Conservation (phyloP, 1,139 yeast genomes). For the Zhuliangozyma parablackwelliae region DNA sequence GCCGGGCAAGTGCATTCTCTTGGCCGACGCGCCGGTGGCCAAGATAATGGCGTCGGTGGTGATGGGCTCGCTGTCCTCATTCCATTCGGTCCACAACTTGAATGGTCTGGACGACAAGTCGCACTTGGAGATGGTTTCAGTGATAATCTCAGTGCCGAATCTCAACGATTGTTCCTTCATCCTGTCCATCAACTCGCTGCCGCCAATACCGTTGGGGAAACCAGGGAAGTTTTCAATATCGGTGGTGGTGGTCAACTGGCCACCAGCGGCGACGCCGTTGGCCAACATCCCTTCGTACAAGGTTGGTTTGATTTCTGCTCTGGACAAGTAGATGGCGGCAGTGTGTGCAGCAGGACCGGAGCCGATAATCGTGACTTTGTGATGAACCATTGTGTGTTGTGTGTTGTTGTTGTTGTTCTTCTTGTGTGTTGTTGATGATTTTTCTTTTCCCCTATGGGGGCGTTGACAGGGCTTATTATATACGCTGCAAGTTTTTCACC, state of each 20-base stretch:
- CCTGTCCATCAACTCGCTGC: slow-evolving; percentile 83
- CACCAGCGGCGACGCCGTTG: slow-evolving; percentile 98
- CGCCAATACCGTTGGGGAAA: slow-evolving; percentile 91
- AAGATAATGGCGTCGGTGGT: slow-evolving; percentile 89
- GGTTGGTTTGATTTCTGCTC: slow-evolving; percentile 94
- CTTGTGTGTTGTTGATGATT: not conserved
- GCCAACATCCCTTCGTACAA: slow-evolving; percentile 96
- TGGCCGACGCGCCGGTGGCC: slow-evolving; percentile 98
- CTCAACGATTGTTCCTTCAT: slow-evolving; percentile 85
- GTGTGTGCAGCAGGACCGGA: slow-evolving; percentile 99
- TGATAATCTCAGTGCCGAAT: slow-evolving; percentile 90
- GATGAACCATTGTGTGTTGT: slow-evolving; percentile 58
- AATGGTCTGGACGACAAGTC: slow-evolving; percentile 85
- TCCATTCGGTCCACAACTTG: slow-evolving; percentile 95
- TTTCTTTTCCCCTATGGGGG: too few species aligned
- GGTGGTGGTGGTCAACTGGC: slow-evolving; percentile 96
- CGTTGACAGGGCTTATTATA: too few species aligned
- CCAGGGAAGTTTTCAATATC: slow-evolving; percentile 98
- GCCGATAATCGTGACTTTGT: slow-evolving; percentile 87
- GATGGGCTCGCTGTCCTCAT: slow-evolving; percentile 82
- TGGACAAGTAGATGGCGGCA: slow-evolving; percentile 92
- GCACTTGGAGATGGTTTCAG: slow-evolving; percentile 90
- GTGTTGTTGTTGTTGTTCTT: too few species aligned
- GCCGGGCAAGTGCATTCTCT: slow-evolving; percentile 89
- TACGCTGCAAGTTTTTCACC: too few species aligned